phyloP scores from a whole-genome alignment of 805 yeast species.

The Scheffersomyces ergatensis region DNA sequence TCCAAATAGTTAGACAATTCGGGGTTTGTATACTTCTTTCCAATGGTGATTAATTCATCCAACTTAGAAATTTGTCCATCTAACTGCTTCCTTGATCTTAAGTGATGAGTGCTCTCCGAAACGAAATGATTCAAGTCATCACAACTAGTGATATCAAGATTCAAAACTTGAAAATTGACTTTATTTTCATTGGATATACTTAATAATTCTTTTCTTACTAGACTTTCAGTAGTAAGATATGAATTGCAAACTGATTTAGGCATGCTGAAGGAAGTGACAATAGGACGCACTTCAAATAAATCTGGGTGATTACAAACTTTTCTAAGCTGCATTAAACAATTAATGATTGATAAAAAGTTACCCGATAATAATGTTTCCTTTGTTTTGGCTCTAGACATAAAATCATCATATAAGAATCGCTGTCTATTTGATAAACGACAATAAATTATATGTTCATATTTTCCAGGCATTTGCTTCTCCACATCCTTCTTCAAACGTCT shows the following conservation, averaged over 20 bases:
- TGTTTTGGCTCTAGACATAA: slow-evolving; percentile 95
- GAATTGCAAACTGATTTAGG: slow-evolving; percentile 57
- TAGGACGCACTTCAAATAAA: slow-evolving; percentile 92
- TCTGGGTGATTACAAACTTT: slow-evolving; percentile 97
- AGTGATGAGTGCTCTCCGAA: slow-evolving; percentile 37
- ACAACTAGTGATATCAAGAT: slow-evolving; percentile 52
- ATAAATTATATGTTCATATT: slow-evolving; percentile 90
- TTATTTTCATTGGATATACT: slow-evolving; percentile 12
- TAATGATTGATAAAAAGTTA: slow-evolving; percentile 89
- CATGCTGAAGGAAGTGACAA: slow-evolving; percentile 84
- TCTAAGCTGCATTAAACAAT: slow-evolving; percentile 95
- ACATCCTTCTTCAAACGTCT: slow-evolving; percentile 95
- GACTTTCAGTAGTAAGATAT: slow-evolving; percentile 41
- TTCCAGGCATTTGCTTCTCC: slow-evolving; percentile 98
- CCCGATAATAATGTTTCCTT: slow-evolving; percentile 92
- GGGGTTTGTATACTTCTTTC: slow-evolving; percentile 19
- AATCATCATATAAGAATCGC: slow-evolving; percentile 88
- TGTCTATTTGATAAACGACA: slow-evolving; percentile 93
- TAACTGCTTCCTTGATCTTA: slow-evolving; percentile 49
- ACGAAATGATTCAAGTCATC: slow-evolving; percentile 47
- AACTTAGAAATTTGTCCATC: slow-evolving; percentile 42
- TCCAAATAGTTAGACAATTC: slow-evolving; percentile 41
- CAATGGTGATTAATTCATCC: slow-evolving; percentile 22
- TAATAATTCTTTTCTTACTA: slow-evolving; percentile 20
- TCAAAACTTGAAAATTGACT: slow-evolving; percentile 56